A percentile compares a stretch with the other conserved stretches of the same genome.
phyloP scores from a whole-genome alignment of 441 rosid species.

The Capsella rubella region DNA sequence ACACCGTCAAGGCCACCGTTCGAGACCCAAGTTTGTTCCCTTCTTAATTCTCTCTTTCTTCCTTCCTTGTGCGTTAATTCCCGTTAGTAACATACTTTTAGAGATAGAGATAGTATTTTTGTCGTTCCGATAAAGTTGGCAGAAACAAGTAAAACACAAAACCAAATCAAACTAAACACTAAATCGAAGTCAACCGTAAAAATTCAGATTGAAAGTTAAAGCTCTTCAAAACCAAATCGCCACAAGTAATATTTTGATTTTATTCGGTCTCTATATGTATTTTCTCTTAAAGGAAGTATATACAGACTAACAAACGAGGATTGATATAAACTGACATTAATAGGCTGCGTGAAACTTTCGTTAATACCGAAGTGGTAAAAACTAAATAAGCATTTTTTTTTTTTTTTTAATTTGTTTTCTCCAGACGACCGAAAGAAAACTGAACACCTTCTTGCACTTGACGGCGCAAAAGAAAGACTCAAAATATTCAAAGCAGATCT shows the following conservation, averaged over 20 bases:
- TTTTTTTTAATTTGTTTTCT: constrained; percentile 9
- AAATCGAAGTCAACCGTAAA: not conserved
- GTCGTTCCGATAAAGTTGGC: not conserved
- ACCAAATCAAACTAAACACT: not conserved
- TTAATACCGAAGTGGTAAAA: not conserved
- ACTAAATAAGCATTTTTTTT: not conserved
- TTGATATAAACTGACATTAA: not conserved
- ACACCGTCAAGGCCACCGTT: constrained; percentile 68
- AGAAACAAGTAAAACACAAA: not conserved
- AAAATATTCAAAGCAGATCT: constrained; percentile 52
- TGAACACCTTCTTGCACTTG: constrained; percentile 52
- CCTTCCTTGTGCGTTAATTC: not conserved
- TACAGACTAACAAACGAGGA: not conserved
- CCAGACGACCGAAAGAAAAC: constrained; percentile 55
- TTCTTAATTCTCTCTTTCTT: not conserved
- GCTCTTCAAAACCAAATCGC: not conserved
- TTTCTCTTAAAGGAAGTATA: not conserved
- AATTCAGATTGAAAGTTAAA: not conserved
- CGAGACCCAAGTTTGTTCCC: constrained; percentile 57
- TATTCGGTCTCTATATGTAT: not conserved
- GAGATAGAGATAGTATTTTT: not conserved
- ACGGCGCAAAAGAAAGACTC: constrained; percentile 58
- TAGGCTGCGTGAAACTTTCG: not conserved
- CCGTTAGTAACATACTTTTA: not conserved
- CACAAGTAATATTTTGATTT: not conserved